A percentile compares a stretch with the other conserved stretches of the same genome.
Evolutionary conservation across 1,139 yeast genomes (phyloP).

Genomic region (Pichia sp.): DNA sequence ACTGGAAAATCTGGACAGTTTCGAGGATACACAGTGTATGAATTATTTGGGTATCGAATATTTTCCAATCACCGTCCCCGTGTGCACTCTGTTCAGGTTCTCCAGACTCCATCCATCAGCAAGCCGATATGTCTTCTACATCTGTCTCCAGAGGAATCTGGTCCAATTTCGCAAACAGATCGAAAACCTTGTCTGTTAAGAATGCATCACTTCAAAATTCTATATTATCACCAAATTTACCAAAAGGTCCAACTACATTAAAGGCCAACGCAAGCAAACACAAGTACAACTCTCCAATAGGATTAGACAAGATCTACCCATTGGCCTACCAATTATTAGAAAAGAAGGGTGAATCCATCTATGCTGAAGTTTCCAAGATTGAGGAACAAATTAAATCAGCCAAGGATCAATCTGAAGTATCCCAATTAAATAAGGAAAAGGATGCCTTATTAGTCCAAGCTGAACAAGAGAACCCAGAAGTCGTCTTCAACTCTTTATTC

Average conservation of each 20-base stretch:
- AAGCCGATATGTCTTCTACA: background rate
- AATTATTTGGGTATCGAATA: no score
- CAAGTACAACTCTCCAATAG: conserved; percentile 65
- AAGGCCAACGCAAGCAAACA: conserved; percentile 42
- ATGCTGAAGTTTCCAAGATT: conserved; percentile 32
- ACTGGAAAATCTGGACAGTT: no score
- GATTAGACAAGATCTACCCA: conserved; percentile 71
- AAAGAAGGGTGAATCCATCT: conserved; percentile 38
- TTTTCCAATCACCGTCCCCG: no score
- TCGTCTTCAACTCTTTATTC: conserved; percentile 59
- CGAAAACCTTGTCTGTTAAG: conserved; percentile 39
- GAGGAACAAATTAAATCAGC: conserved; percentile 25
- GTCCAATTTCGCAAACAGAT: conserved; percentile 45
- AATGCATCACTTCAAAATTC: conserved; percentile 35
- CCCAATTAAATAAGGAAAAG: conserved; percentile 14
- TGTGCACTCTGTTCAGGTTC: no score
- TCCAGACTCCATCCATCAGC: no score
- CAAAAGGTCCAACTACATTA: conserved; percentile 49
- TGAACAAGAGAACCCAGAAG: conserved; percentile 79
- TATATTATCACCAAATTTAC: conserved; percentile 38
- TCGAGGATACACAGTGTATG: no score
- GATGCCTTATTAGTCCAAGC: conserved; percentile 45
- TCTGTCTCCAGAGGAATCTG: conserved; percentile 39
- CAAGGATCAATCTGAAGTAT: conserved; percentile 17
- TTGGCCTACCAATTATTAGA: conserved; percentile 63